Evolutionary conservation across 805 yeast species (phyloP), one percentile per base, ranked within the genome.

Genomic region (Diddensiella caesifluorescens): DNA sequence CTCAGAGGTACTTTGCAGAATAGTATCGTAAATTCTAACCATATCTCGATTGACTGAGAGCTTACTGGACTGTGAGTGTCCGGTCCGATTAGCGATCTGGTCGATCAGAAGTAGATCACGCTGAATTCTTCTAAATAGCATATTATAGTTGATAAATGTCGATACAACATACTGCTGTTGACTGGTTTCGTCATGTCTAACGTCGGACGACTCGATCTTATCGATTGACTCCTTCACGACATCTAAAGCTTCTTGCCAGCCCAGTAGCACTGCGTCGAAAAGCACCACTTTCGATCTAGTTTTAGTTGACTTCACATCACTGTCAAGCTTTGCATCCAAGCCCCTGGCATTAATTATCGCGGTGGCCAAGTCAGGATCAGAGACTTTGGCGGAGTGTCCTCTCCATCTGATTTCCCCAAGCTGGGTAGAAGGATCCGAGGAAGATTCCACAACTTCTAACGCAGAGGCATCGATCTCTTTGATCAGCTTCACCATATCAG

Each of bases 111-210:
- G 54, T 46, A 69, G 60, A 53, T 87, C 96, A 64, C 97, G 79
- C 57, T 78, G 75, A 38, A 87, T 73, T 47, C 85, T 76, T 25
- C 82, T 72, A 44, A 83, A 66, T 35, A 83, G 63, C 47, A 75
- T 65, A 52, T 78, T 74, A 65, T 83, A 90, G 53, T 76, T 78
- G 53, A 88, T 75, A 61, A 73, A 90, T 0, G 96, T 83, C 43
- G 77, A 65, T 32, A 88, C 62, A 49, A 90, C 79, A 55, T 88
- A 85, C 46, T 80, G 74, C 59, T 86, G 87, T 36, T 74, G 75
- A 41, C 71, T 75, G 38, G 75, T 78, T 34, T 70, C 74, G 42
- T 74, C 81, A 18, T 56, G 62, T 29, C 61, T 67, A 36, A 70
- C 43, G 19, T 34, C 21, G 16, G 58, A 57, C 1, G 54, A 43